These are phyloP conservation scores for Dicorynia guianensis DNA, from an alignment of 306 rosid species.

Conservation along the genomic window DNA sequence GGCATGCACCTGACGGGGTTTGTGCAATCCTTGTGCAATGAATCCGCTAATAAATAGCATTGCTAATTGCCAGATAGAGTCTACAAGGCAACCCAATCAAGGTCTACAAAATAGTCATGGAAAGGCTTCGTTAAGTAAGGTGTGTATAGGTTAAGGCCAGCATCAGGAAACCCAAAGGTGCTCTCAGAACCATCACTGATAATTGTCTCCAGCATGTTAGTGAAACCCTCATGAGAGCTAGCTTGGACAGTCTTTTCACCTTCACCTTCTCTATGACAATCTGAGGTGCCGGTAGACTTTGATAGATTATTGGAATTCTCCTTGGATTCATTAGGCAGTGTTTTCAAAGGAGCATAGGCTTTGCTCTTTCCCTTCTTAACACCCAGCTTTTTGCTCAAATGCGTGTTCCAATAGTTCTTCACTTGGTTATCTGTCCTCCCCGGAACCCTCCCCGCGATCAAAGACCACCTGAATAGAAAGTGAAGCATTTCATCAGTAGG, in stretches of 20 bases:
- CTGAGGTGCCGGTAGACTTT: conserved; percentile 4
- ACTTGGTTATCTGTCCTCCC: conserved; percentile 63
- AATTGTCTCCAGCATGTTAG: conserved; percentile 9
- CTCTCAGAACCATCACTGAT: conserved; percentile 7
- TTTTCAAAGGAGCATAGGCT: neutral
- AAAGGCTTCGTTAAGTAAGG: conserved; percentile 26
- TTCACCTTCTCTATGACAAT: neutral
- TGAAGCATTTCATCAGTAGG: neutral
- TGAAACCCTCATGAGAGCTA: neutral
- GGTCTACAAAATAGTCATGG: conserved; percentile 30
- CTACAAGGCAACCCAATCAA: conserved; percentile 34
- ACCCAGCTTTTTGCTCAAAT: conserved; percentile 55
- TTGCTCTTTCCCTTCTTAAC: conserved; percentile 33
- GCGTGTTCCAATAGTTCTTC: conserved; percentile 58
- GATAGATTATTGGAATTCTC: neutral
- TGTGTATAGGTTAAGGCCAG: conserved; percentile 6
- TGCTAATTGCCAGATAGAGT: neutral
- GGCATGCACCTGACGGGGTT: too few relatives aligned
- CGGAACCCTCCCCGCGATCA: conserved; percentile 60
- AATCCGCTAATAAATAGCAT: too few relatives aligned
- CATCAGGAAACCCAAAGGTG: conserved; percentile 35
- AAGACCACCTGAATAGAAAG: conserved; percentile 48
- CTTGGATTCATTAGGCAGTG: neutral
- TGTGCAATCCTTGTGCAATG: too few relatives aligned
- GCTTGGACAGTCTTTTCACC: neutral